These are phyloP conservation scores for Tolypocladium album DNA, from an alignment of 2,329 filamentous ascomycete species.

Conservation along the genomic window DNA sequence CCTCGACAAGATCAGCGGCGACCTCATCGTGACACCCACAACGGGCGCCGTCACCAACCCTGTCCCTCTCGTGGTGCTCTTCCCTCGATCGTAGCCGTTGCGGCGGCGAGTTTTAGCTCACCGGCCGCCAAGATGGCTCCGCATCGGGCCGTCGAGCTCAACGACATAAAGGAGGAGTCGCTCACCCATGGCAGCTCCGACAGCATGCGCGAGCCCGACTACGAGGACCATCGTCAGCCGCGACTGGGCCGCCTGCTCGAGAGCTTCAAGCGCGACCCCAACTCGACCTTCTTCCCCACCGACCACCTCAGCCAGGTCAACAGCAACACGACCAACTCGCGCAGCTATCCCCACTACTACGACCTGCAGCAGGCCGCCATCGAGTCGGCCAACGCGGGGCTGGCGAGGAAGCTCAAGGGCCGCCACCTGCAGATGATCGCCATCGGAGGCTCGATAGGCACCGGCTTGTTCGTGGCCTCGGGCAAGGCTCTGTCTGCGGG, in stretches of 20 bases:
- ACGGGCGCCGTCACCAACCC: background rate
- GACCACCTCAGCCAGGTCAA: slow-evolving; percentile 27
- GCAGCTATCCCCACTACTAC: slow-evolving; percentile 35
- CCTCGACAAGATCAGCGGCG: background rate
- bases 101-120: background rate
- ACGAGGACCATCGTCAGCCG: slow-evolving; percentile 25
- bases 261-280: slow-evolving; percentile 53
- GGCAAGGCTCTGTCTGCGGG: slow-evolving; percentile 59
- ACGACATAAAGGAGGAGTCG: slow-evolving; percentile 48
- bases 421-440: slow-evolving; percentile 96
- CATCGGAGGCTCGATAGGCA: slow-evolving; percentile 86
- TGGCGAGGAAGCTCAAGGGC: slow-evolving; percentile 69
- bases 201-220: slow-evolving; percentile 39
- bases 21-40: background rate
- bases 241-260: slow-evolving; percentile 39
- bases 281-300: slow-evolving; percentile 34
- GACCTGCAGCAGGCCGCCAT: slow-evolving; percentile 50
- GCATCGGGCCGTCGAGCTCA: slow-evolving; percentile 40
- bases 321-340: slow-evolving; percentile 5
- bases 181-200: slow-evolving; percentile 37
- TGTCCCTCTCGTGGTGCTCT: background rate
- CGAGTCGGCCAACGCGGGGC: slow-evolving; percentile 64
- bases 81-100: background rate
- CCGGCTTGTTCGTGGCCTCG: slow-evolving; percentile 79
- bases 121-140: slow-evolving; percentile 20